Evolutionary conservation across 2,329 filamentous ascomycete species (phyloP).

Genomic region (Fusarium algeriense): DNA sequence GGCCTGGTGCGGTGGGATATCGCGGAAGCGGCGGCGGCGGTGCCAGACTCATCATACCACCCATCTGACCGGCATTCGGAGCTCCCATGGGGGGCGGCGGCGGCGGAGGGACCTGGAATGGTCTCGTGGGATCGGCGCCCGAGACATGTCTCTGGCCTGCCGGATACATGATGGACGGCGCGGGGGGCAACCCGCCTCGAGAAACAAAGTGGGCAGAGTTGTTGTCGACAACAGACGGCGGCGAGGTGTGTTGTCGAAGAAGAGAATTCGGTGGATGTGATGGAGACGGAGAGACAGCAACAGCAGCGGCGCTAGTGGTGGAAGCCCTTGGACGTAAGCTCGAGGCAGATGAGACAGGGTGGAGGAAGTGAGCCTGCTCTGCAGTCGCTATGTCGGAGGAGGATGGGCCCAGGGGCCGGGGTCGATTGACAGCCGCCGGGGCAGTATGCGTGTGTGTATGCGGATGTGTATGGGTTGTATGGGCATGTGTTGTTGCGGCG

Average conservation of each 20-base stretch:
- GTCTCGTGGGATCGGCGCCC: slow-evolving; percentile 62
- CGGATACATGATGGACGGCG: slow-evolving; percentile 65
- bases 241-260: slow-evolving; percentile 35
- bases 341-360: slow-evolving; percentile 37
- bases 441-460: slow-evolving; percentile 15
- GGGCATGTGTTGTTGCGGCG: slow-evolving; percentile 14
- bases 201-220: slow-evolving; percentile 38
- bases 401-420: slow-evolving; percentile 43
- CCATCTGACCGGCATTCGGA: slow-evolving; percentile 58
- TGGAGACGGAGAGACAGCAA: slow-evolving; percentile 27
- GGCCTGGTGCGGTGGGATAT: slow-evolving; percentile 60
- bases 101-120: slow-evolving; percentile 68
- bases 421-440: slow-evolving; percentile 29
- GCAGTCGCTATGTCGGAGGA: slow-evolving; percentile 39
- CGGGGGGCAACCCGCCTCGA: slow-evolving; percentile 48
- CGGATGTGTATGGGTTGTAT: slow-evolving; percentile 14
- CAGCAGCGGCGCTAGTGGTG: slow-evolving; percentile 37
- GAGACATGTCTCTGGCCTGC: slow-evolving; percentile 63
- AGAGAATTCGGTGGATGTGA: slow-evolving; percentile 32
- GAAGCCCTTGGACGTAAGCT: slow-evolving; percentile 44
- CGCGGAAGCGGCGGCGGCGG: slow-evolving; percentile 64
- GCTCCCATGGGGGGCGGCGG: slow-evolving; percentile 67
- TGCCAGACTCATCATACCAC: slow-evolving; percentile 63
- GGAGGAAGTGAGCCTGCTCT: slow-evolving; percentile 41
- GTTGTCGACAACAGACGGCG: slow-evolving; percentile 31